Conservation (phyloP, 805 yeast species). For the Komagataella mondaviorum region DNA sequence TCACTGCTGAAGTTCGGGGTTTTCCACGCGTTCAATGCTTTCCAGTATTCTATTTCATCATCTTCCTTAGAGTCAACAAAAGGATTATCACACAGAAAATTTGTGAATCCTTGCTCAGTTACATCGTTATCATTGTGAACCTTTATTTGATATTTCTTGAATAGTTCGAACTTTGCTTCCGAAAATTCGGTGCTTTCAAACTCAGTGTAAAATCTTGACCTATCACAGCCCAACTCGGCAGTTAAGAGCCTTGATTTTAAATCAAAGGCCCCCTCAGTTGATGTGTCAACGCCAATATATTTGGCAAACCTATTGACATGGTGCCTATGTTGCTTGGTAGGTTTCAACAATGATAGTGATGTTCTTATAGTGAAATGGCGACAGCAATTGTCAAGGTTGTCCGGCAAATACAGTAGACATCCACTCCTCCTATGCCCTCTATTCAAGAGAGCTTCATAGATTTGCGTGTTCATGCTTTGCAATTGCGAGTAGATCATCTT, state of each 20-base stretch:
- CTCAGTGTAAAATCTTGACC: conserved; percentile 19
- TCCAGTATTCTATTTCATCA: conserved; percentile 24
- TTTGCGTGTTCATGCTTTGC: conserved; percentile 29
- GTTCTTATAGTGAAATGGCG: conserved; percentile 70
- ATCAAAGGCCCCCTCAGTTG: conserved; percentile 3
- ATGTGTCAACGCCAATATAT: conserved; percentile 14
- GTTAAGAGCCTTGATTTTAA: conserved; percentile 4
- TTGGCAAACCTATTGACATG: conserved; percentile 46
- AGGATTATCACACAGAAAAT: conserved; percentile 63
- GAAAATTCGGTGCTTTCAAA: conserved; percentile 41
- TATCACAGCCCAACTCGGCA: conserved; percentile 5
- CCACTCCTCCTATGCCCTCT: conserved; percentile 78
- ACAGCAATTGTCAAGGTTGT: conserved; percentile 63
- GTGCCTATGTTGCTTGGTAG: conserved; percentile 56
- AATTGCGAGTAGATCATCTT: conserved; percentile 7
- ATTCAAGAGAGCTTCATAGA: conserved; percentile 56
- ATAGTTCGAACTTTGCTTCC: conserved; percentile 48
- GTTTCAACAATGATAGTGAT: conserved; percentile 24
- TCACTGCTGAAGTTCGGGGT: conserved; percentile 4
- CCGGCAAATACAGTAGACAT: conserved; percentile 48
- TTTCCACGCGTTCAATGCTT: conserved; percentile 25
- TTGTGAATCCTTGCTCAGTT: conserved; percentile 31
- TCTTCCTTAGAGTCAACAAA: conserved; percentile 22
- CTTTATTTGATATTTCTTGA: conserved; percentile 50
- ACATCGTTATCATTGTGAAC: conserved; percentile 57